Evolutionary conservation across 257 asterid genomes (phyloP).

Genomic region (Solanum acaule): DNA sequence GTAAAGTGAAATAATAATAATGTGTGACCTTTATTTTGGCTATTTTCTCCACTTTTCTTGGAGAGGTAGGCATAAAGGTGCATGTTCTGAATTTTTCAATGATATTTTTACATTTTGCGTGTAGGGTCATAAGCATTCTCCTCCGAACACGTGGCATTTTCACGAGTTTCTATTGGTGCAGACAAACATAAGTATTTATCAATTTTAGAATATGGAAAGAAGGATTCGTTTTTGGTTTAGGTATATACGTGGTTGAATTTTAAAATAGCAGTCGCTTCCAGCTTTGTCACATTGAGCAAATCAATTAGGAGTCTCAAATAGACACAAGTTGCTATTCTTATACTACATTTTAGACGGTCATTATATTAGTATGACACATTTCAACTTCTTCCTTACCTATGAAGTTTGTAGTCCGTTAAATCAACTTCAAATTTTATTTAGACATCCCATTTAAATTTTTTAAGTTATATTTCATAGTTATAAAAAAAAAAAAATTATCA

Average conservation of each 20-base stretch:
- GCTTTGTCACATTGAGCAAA: not conserved
- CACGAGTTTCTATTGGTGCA: constrained; percentile 13
- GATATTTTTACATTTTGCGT: not conserved
- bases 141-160: constrained; percentile 20
- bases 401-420: not conserved
- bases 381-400: not conserved
- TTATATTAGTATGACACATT: not conserved
- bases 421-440: too few relatives aligned
- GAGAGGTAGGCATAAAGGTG: constrained; percentile 2
- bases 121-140: constrained; percentile 17
- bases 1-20: not conserved
- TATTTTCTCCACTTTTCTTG: constrained; percentile 27
- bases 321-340: not conserved
- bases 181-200: not conserved
- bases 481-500: too few relatives aligned
- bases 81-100: constrained; percentile 1
- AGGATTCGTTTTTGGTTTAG: not conserved
- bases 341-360: not conserved
- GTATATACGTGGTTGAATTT: not conserved
- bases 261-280: not conserved
- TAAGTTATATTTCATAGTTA: too few relatives aligned
- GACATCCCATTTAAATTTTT: too few relatives aligned
- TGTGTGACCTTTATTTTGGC: not conserved
- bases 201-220: not conserved
- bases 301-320: not conserved